Evolutionary conservation across 2,329 filamentous ascomycete species (phyloP).

Genomic region (Phialemoniopsis sp.): DNA sequence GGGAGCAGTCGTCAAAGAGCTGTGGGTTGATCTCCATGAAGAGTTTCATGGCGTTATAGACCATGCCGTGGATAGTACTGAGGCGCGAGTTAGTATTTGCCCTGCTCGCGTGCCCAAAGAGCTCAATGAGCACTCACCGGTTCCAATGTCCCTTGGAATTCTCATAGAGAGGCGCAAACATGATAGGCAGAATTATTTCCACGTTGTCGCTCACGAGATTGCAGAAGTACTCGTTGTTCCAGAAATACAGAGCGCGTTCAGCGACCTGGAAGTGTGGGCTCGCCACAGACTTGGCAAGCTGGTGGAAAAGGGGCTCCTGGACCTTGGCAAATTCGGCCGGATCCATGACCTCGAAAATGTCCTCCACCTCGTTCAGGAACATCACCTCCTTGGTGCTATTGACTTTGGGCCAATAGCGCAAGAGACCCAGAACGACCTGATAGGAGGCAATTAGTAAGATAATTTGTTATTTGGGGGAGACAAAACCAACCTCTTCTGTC

Average conservation of each 20-base stretch:
- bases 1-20: conserved; percentile 96
- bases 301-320: conserved; percentile 94
- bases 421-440: conserved; percentile 85
- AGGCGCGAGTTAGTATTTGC: conserved; percentile 21
- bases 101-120: background rate
- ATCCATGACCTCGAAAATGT: conserved; percentile 99
- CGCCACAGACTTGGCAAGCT: conserved; percentile 94
- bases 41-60: conserved; percentile 99
- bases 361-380: conserved; percentile 98
- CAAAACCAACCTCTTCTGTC: conserved; percentile 77
- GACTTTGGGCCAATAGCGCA: conserved; percentile 98
- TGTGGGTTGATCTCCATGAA: conserved; percentile 99
- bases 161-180: conserved; percentile 97
- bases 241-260: conserved; percentile 96
- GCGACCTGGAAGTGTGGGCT: conserved; percentile 99
- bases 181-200: conserved; percentile 95
- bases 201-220: conserved; percentile 99
- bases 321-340: conserved; percentile 98
- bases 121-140: conserved; percentile 53
- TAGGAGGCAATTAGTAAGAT: conserved; percentile 12
- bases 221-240: conserved; percentile 99
- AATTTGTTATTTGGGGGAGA: background rate
- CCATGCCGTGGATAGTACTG: conserved; percentile 98
- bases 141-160: conserved; percentile 99
- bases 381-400: conserved; percentile 99